phyloP scores from a whole-genome alignment of 768 basidiomycete genomes.

The Boletus sp. region DNA sequence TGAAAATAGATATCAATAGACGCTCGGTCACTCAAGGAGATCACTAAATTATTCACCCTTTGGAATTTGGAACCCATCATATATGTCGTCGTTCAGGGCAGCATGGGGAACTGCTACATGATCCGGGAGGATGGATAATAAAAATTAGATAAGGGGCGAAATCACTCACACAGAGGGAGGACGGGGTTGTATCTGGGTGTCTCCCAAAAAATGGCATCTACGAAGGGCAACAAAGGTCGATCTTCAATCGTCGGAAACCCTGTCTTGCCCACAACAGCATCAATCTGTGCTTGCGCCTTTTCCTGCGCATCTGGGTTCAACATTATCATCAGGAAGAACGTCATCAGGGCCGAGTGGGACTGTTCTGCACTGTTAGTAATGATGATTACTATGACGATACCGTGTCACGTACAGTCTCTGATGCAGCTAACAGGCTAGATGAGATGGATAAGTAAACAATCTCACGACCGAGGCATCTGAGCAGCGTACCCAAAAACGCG shows the following conservation, averaged over 20 bases:
- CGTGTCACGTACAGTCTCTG: background rate
- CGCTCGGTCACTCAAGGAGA: background rate
- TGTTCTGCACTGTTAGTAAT: background rate
- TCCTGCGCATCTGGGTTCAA: conserved; percentile 5
- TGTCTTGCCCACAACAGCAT: conserved; percentile 2
- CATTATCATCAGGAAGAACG: conserved; percentile 12
- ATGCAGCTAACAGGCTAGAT: no score
- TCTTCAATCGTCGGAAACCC: conserved; percentile 10
- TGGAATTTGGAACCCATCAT: conserved; percentile 8
- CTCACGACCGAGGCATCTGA: no score
- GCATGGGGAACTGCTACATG: conserved; percentile 1
- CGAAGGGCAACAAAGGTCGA: background rate
- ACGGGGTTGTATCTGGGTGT: conserved; percentile 1
- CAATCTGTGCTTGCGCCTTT: conserved; percentile 14
- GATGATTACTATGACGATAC: background rate
- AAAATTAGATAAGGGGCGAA: no score
- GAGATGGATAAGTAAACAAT: no score
- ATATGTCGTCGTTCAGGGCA: conserved; percentile 4
- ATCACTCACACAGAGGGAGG: conserved; percentile 6
- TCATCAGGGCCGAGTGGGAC: background rate
- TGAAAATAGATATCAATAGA: no score
- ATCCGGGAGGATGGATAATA: no score
- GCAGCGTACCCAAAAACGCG: no score
- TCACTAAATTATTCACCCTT: background rate
- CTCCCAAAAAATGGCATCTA: conserved; percentile 11